Evolutionary conservation across 2,329 filamentous ascomycete genomes (phyloP).

Genomic region (Diaporthe sp.): DNA sequence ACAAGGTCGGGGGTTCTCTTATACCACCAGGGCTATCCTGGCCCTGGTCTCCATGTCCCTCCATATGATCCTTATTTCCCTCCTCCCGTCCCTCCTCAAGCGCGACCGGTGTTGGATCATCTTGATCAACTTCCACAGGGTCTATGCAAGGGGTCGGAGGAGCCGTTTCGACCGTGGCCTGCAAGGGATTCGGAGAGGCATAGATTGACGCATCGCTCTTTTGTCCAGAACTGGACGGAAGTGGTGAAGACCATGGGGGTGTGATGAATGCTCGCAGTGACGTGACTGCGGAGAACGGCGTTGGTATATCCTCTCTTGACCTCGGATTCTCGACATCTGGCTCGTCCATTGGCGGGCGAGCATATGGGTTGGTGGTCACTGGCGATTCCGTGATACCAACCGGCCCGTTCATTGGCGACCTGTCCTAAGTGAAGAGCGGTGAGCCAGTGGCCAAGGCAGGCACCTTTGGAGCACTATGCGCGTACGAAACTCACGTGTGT

Average conservation of each 20-base stretch:
- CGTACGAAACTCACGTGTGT: slow-evolving; percentile 5
- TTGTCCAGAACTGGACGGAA: background rate
- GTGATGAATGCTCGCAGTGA: background rate
- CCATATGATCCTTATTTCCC: background rate
- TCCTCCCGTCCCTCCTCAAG: too few relatives aligned
- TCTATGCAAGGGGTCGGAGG: background rate
- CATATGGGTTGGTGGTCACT: background rate
- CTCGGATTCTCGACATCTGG: background rate
- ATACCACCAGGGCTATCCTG: background rate
- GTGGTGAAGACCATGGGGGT: background rate
- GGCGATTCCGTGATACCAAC: background rate
- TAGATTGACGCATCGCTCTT: too few relatives aligned
- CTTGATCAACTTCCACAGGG: background rate
- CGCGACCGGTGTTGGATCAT: background rate
- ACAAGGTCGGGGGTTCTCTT: background rate
- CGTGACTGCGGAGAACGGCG: background rate
- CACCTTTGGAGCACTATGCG: too few relatives aligned
- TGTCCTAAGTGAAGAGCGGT: background rate
- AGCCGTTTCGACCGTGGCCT: slow-evolving; percentile 26
- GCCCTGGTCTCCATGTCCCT: background rate
- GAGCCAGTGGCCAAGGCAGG: background rate
- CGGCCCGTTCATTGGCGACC: background rate
- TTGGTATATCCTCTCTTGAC: background rate
- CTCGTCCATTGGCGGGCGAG: background rate
- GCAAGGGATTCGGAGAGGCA: background rate